Evolutionary conservation across 352 stramenopile genomes (phyloP), one percentile per base, ranked within the genome.

Genomic region (Phytophthora multivora): DNA sequence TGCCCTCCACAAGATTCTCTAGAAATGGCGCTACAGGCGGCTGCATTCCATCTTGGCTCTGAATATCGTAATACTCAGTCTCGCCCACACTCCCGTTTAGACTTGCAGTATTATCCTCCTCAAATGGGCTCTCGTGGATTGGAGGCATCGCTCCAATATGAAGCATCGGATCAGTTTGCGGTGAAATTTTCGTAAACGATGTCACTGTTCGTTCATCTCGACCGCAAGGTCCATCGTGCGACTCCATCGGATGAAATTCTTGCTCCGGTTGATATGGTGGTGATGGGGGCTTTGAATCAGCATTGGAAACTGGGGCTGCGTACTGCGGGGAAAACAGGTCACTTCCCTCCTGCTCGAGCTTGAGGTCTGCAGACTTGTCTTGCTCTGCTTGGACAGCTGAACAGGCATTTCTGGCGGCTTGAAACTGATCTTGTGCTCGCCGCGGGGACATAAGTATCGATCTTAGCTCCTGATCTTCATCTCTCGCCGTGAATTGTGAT

Each of bases 391-490:
- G 26, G 25, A 8, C 25, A n/a, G 19, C 16, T 59, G 43, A 3
- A 43, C 42, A 25, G 5, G 10, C 30, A 31, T 28, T 36, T 41
- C 48, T 38, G 8, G 28, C 16, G 15, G 12, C 33, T 58, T 57
- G 13, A 12, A 19, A 21, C 45, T 33, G 45, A 21, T 5, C 21
- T 43, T 55, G 36, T 21, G 9, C 23, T 48, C 12, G 39, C 19
- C 43, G 56, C n/a, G 63, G 56, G 9, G 63, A 71, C 56, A 58
- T 55, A 9, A 71, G 28, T 33, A 71, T 60, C 9, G 49, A 59
- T 51, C 58, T 74, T 5, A 86, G 53, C 38, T 66, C 50, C 21
- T 80, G 49, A 15, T 63, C 51, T 31, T 49, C 48, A 30, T 10
- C 15, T 21, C 35, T 35, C 8, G 10, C 49, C 10, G 43, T 39